Base-by-base conservation (phyloP, 768 basidiomycete genomes). In the Boletus rubroflammeus region DNA sequence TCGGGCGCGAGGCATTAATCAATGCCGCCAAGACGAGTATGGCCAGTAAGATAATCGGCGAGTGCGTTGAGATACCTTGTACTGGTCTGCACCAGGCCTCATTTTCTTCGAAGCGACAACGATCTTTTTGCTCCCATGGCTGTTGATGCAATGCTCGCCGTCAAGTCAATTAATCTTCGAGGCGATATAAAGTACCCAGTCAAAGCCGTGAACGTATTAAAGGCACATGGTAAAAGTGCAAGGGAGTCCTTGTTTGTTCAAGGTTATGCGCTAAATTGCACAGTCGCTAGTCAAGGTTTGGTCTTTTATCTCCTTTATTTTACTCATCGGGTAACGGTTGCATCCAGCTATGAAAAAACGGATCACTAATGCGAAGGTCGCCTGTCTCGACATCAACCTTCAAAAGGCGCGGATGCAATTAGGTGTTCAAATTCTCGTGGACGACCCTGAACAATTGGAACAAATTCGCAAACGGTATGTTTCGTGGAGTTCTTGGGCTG, bases 141-240 rank as follows among this genome's bases (percentile, higher is more conserved):
- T 47, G 97, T 99, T 14, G 95, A 98, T 61, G 97, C 97, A 28
- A 98, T 99, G 93, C 82, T 94, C 43, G 89, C 97, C 4, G 97
- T 99, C 51, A 94, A 87, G 76, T 94, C 93, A 6, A 84, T 92
- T 64, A 98, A 98, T 70, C 75, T 86, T 59, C 84, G 93, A 49
- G 97, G 97, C 29, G 97, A 99, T 69, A 87, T 90, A 67, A 98
- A 98, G 73, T 99, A 98, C 73, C 97, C 97, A 6, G 97, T 99
- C 57, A 98, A 99, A 74, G 97, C 97, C 5, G 97, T 99, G 59
- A 99, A 99, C 67, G 84, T 98, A 28, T 79, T 99, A 62, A 99
- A 99, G 73, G 97, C 97, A 3, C 97, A 99, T 63, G 97, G 97
- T 50, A 86, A 84, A 74, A 95, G 93, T 69, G 92, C 97, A 23